A percentile compares a stretch with the other conserved stretches of the same genome.
These are phyloP conservation scores for Pelargonium nanum DNA, from an alignment of 345 rosid species.

Conservation along the genomic window DNA sequence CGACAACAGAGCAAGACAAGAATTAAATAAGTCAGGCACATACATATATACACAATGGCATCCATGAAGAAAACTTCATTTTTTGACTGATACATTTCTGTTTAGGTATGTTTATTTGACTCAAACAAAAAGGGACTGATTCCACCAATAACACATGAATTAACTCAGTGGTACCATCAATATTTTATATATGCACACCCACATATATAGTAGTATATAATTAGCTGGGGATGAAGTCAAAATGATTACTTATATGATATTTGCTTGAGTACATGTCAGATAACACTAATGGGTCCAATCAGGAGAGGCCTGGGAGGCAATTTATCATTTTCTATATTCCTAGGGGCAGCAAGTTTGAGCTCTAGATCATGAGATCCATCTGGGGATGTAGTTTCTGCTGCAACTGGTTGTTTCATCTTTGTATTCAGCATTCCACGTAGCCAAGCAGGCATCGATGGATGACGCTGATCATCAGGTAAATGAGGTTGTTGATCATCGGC, in stretches of 20 bases:
- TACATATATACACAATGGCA: too few relatives aligned
- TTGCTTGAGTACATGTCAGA: not conserved
- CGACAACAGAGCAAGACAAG: too few relatives aligned
- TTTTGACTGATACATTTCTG: too few relatives aligned
- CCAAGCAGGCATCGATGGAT: not conserved
- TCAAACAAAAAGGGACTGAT: not conserved
- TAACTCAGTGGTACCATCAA: not conserved
- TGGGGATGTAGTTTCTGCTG: slow-evolving; percentile 1
- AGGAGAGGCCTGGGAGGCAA: slow-evolving; percentile 21
- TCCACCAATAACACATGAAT: not conserved
- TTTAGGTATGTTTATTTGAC: not conserved
- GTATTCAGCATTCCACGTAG: not conserved
- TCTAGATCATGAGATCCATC: slow-evolving; percentile 25
- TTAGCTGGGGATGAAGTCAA: not conserved
- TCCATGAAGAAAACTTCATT: not conserved
- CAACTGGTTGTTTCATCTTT: not conserved
- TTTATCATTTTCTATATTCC: slow-evolving; percentile 16
- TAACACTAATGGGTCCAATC: slow-evolving; percentile 28
- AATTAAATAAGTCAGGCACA: too few relatives aligned
- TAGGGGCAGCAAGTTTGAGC: slow-evolving; percentile 43
- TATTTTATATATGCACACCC: not conserved
- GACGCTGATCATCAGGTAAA: not conserved
- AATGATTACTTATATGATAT: not conserved
- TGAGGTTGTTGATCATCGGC: not conserved
- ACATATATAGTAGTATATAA: not conserved